These are phyloP conservation scores for Drosera capensis DNA, from an alignment of 148 eudicot species.

Conservation along the genomic window DNA sequence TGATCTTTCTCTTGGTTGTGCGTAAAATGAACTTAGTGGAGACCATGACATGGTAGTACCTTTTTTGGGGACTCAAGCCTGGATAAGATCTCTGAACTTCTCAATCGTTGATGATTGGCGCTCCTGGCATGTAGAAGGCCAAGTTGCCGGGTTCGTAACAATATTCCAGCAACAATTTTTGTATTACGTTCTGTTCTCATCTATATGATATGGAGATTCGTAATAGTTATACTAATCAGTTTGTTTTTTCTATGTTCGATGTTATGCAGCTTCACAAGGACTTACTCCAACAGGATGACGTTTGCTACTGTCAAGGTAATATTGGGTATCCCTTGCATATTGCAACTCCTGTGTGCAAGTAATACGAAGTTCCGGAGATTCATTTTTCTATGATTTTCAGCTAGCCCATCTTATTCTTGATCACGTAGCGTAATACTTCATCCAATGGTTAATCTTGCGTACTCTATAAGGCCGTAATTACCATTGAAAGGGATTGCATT, in stretches of 20 bases:
- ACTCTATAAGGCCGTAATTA: too few species aligned
- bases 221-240: not conserved
- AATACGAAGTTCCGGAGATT: not conserved
- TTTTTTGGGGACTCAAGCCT: not conserved
- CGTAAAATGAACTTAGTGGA: too few species aligned
- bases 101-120: not conserved
- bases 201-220: not conserved
- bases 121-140: not conserved
- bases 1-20: too few species aligned
- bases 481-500: too few species aligned
- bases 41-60: not conserved
- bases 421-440: too few species aligned
- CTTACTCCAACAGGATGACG: constrained; percentile 16
- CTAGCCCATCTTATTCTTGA: too few species aligned
- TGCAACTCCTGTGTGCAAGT: too few species aligned
- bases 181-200: not conserved
- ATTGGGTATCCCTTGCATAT: not conserved
- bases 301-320: constrained; percentile 20
- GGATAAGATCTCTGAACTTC: not conserved
- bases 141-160: too few species aligned
- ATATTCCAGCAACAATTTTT: too few species aligned
- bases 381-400: not conserved
- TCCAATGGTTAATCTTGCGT: too few species aligned
- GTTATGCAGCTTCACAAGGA: constrained; percentile 13
- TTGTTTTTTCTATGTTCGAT: constrained; percentile 1